Evolutionary conservation across 2,329 filamentous ascomycete species (phyloP), one percentile per base, ranked within the genome.

Genomic region (Fusarium nanum): DNA sequence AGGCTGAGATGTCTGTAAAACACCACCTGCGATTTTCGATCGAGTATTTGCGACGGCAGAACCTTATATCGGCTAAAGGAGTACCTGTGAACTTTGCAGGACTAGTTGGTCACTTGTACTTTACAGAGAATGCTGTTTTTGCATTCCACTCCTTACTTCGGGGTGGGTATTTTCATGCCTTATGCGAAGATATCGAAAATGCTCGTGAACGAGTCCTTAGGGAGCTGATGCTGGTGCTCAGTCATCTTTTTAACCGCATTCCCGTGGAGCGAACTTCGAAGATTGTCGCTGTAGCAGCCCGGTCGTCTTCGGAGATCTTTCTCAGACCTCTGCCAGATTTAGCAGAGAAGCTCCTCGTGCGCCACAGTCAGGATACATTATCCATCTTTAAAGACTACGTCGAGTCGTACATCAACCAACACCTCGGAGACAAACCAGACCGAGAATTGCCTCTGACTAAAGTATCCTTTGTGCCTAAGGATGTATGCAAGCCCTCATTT

Each of bases 11-110:
- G 76, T 87, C 91, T 3, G 88, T 93, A 2, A 85, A 92, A 54
- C 92, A 95, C 76, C 92, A 94, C 74, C 78, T 95, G 9, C 87
- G 92, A 6, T 95, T 95, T 77, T 94, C 92, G 0, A 92, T 95
- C 46, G 92, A 95, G 69, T 95, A 93, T 72, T 83, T 95, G 1
- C 86, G 91, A 22, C 84, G 90, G 37, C 90, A 93, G 71, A 83
- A 87, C 45, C 85, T 95, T 0, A 82, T 95, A 11, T 88, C 87
- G 6, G 77, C 81, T 0, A 76, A 80, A 2, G 92, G 92, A 47
- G 81, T 78, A 3, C 91, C 92, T 0, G 79, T 94, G 14, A 92
- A 94, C 76, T 93, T 94, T 75, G 87, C 92, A 1, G 88, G 89
- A 1, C 83, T 89, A 6, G 86, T 94, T 1, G 87, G 88, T 0